Evolutionary conservation across 139 green algal species (phyloP).

Genomic region (Coccomyxa sp.): DNA sequence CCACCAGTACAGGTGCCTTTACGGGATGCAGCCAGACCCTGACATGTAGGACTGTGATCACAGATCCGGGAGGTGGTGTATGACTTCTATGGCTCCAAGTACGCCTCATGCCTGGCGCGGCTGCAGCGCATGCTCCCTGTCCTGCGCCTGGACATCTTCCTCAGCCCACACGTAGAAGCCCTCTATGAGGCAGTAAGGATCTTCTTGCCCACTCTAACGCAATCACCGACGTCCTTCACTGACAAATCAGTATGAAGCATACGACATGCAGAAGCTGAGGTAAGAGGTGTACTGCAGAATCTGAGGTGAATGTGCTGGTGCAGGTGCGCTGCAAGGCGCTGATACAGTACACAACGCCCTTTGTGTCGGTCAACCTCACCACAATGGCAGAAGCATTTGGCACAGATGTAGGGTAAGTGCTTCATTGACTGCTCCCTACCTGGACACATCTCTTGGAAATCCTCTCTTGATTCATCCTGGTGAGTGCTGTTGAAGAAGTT

Average conservation of each 20-base stretch:
- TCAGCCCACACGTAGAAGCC: slow-evolving; percentile 60
- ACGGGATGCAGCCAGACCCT: not conserved
- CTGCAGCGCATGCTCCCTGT: slow-evolving; percentile 57
- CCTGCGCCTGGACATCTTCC: slow-evolving; percentile 75
- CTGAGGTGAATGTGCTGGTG: not conserved
- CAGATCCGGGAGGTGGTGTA: slow-evolving; percentile 82
- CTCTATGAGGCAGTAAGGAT: slow-evolving; percentile 53
- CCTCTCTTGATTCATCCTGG: not conserved
- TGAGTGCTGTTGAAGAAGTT: not conserved
- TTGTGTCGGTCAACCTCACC: slow-evolving; percentile 72
- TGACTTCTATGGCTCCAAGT: slow-evolving; percentile 78
- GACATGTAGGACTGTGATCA: too few relatives aligned
- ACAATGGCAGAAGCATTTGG: slow-evolving; percentile 82
- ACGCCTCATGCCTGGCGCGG: slow-evolving; percentile 62
- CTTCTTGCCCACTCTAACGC: not conserved
- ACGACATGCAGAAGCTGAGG: not conserved
- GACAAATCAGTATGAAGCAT: not conserved
- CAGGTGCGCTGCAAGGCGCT: slow-evolving; percentile 72
- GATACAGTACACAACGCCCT: slow-evolving; percentile 85
- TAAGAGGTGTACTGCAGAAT: not conserved
- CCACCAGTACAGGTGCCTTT: not conserved
- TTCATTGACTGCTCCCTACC: not conserved
- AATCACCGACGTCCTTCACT: not conserved
- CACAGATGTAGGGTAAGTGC: slow-evolving; percentile 49
- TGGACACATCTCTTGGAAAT: not conserved